These are phyloP conservation scores for Sapria himalayana DNA, from an alignment of 345 rosid species.

Conservation along the genomic window DNA sequence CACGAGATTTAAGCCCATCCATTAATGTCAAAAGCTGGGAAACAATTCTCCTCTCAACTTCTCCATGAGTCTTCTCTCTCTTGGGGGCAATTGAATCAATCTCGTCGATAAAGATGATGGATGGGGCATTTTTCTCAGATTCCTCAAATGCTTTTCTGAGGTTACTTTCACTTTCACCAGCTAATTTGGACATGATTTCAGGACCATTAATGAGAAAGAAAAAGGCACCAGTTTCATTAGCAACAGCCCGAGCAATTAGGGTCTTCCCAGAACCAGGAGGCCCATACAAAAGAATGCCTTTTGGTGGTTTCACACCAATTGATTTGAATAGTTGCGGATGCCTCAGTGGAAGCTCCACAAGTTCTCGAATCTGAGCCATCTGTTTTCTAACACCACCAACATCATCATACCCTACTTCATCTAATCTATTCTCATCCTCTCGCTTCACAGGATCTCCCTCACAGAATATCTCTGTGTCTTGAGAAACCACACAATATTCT, in stretches of 20 bases:
- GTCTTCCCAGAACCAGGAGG: constrained; percentile 88
- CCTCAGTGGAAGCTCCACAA: constrained; percentile 83
- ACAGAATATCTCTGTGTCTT: constrained; percentile 90
- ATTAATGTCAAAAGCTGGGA: constrained; percentile 86
- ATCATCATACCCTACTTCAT: constrained; percentile 91
- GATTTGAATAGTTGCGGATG: constrained; percentile 93
- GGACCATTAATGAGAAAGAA: constrained; percentile 95
- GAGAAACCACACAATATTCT: constrained; percentile 88
- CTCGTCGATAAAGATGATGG: constrained; percentile 84
- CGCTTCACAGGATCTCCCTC: constrained; percentile 92
- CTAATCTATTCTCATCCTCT: constrained; percentile 82
- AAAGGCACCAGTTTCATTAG: constrained; percentile 90
- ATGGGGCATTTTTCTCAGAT: constrained; percentile 95
- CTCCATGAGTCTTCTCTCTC: constrained; percentile 89
- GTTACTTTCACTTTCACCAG: constrained; percentile 98
- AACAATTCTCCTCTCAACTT: constrained; percentile 93
- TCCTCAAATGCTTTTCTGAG: constrained; percentile 93
- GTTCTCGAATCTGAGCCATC: constrained; percentile 93
- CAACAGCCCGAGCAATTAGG: constrained; percentile 88
- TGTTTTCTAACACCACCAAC: constrained; percentile 98
- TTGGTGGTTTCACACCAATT: constrained; percentile 96
- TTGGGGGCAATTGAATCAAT: constrained; percentile 93
- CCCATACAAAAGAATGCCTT: constrained; percentile 75
- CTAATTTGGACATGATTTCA: constrained; percentile 89
- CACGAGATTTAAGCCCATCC: constrained; percentile 87